phyloP scores from a whole-genome alignment of 768 basidiomycete genomes.

The Phylloporus scabripes region DNA sequence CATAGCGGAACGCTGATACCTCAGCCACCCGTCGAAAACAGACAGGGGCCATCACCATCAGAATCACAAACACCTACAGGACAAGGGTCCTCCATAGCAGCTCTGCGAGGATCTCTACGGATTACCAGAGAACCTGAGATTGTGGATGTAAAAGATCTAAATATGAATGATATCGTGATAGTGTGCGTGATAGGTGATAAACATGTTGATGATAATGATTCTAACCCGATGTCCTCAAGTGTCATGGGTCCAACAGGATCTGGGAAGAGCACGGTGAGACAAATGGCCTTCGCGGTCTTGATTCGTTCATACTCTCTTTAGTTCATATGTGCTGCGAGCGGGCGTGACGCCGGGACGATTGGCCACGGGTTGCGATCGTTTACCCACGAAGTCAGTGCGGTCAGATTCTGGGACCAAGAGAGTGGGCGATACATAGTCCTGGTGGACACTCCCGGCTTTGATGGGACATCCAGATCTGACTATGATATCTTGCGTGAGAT shows the following conservation, averaged over 20 bases:
- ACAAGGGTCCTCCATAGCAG: not conserved
- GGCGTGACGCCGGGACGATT: not conserved
- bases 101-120: not conserved
- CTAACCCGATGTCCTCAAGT: not conserved
- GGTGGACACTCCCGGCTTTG: not conserved
- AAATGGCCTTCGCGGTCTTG: not conserved
- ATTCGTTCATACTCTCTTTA: not conserved
- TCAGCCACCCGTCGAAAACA: not conserved
- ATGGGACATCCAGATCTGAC: not conserved
- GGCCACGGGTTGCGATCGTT: not conserved
- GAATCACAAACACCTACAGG: not conserved
- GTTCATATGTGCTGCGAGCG: conserved; percentile 1
- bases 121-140: not conserved
- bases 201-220: not conserved
- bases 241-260: not conserved
- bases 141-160: not conserved
- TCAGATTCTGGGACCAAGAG: not conserved
- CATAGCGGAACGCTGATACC: not conserved
- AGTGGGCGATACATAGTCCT: not conserved
- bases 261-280: not conserved
- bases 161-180: not conserved
- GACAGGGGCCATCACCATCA: not conserved
- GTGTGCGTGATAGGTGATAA: not conserved
- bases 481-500: not conserved
- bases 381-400: not conserved